Base-by-base conservation (phyloP, 768 basidiomycete genomes). In the Ramaria rubella region DNA sequence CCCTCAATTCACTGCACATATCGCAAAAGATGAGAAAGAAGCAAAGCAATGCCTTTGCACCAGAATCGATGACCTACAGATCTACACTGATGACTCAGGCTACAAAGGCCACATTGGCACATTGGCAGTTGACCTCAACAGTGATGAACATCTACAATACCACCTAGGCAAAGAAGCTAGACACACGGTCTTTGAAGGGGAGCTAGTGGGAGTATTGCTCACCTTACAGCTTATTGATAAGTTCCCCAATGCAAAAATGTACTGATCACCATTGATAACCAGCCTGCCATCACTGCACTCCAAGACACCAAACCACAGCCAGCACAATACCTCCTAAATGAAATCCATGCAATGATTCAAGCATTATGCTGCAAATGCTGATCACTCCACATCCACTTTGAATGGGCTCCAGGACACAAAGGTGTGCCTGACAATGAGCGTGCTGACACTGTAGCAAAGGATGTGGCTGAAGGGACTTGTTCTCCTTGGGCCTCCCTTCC, bases 401-500 rank as follows among this genome's bases (percentile, higher is more conserved):
- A 49, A 0, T 68, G 65, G 65, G 29, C 57, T 0, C 65, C 66
- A 0, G 64, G 65, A 2, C 66, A 67, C 21, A 19, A 19, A 14
- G 61, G 62, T 1, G 36, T 62, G 54, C 23, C 42, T 49, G 58
- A 26, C 46, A 58, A 63, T 31, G 58, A 69, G 49, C 14, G 33
- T 45, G 58, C 44, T 3, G 68, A 72, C 44, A 34, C 52, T 27
- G 65, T 62, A n/a, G 70, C 69, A 0, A 69, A 61, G 30, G 44
- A 52, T 6, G 64, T 61, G 11, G 62, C 44, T 9, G 44, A 46
- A 46, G 44, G 44, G 23, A 14, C 11, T 9, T 9, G 12, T 23
- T 12, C 44, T 9, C 12, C 44, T n/a, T n/a, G n/a, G n/a, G n/a
- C n/a, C n/a, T n/a, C n/a, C n/a, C n/a, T n/a, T n/a, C n/a, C n/a